Evolutionary conservation across 129 eudicot species (phyloP), one percentile per base, ranked within the genome.

Genomic region (Artemisia argyi): DNA sequence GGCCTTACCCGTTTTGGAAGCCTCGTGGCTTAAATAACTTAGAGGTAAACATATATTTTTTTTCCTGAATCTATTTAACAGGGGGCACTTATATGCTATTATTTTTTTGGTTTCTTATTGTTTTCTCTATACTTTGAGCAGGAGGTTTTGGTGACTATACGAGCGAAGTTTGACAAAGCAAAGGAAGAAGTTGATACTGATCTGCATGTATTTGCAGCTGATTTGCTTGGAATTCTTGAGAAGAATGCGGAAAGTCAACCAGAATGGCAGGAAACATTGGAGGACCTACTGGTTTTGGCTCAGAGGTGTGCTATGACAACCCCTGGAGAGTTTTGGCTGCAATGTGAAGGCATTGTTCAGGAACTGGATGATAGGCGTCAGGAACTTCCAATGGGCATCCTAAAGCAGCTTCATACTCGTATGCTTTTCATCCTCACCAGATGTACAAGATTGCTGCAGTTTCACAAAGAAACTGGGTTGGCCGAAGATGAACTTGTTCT

Each of bases 401-500:
- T 95, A 57, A 95, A 91, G 83, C 92, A 95, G 83, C 96, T 95
- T 52, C 99, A 95, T 67, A 95, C 99, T 26, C 89, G 99, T 58
- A 95, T 95, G 97, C 99, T 95, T 76, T 95, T 95, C 76, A 95
- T 95, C 58, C 99, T 95, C 74, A 95, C 99, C 2, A 81, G 99
- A 78, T 95, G 99, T 79, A 95, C 99, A 10, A 81, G 99, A 68
- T 80, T 95, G 85, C 20, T 95, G 68, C 99, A 95, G 72, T 95
- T 95, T 80, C 99, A 95, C 76, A 95, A 95, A 83, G 99, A 95
- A 83, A 90, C 90, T 77, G 91, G 96, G 26, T 85, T 90, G 65
- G 91, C 96, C 30, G 99, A 95, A 85, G 96, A 95, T 72, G 99
- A 85, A 66, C 83, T 79, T 50, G 84, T 83, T 56, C 81, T 90